Evolutionary conservation across 441 rosid genomes (phyloP).

Genomic region (Flueggea neowawraea): DNA sequence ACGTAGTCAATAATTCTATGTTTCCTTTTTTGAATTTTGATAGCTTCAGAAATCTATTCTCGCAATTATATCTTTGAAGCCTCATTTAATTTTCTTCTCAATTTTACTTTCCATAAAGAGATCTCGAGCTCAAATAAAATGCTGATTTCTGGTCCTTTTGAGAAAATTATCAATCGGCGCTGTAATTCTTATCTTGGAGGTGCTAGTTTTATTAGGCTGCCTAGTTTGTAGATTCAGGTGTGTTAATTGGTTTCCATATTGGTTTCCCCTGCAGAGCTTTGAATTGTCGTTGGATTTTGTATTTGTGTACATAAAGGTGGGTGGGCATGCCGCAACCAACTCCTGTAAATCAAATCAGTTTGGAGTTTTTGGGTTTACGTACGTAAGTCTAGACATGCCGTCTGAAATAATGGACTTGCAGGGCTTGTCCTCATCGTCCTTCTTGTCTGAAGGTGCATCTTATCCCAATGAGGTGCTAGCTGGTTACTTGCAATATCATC

Average conservation of each 20-base stretch:
- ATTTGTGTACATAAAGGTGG: not conserved
- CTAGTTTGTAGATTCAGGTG: not conserved
- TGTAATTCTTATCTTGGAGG: slow-evolving; percentile 9
- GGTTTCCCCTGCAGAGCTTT: slow-evolving; percentile 15
- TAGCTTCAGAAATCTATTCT: too few species aligned
- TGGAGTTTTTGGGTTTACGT: not conserved
- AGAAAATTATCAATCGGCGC: not conserved
- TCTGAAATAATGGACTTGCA: slow-evolving; percentile 34
- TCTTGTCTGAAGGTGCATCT: slow-evolving; percentile 29
- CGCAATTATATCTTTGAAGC: too few species aligned
- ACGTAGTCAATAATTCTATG: slow-evolving; percentile 8
- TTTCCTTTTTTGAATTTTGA: too few species aligned
- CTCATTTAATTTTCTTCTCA: too few species aligned
- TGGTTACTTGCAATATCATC: slow-evolving; percentile 8
- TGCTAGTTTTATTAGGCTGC: not conserved
- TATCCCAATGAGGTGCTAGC: slow-evolving; percentile 37
- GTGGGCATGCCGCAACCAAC: slow-evolving; percentile 1
- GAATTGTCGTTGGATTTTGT: not conserved
- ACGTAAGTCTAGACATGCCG: slow-evolving; percentile 29
- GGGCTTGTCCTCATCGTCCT: slow-evolving; percentile 33
- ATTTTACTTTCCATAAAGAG: slow-evolving; percentile 10
- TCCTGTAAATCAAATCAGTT: not conserved
- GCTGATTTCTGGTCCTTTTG: not conserved
- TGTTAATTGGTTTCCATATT: slow-evolving; percentile 1
- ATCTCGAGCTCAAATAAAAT: slow-evolving; percentile 14